Base-by-base conservation (phyloP, 768 basidiomycete species). In the Leucocoprinus birnbaumii region DNA sequence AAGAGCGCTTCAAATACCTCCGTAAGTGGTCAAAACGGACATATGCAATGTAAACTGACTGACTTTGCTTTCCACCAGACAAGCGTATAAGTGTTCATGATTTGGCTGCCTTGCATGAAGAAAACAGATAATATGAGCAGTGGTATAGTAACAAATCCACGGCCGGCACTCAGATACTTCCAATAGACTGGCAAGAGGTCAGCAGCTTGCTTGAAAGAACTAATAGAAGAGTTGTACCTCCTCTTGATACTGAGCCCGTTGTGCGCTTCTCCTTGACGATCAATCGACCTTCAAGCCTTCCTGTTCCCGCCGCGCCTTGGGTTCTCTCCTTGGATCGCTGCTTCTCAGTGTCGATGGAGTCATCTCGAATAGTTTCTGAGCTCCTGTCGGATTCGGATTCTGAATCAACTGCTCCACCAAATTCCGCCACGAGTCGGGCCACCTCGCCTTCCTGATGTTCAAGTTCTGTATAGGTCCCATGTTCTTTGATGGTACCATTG, bases 11-110 rank as follows among this genome's bases (percentile, higher is more conserved):
- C 22, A 47, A 25, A 9, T 43, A 16, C 16, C 7, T 18, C 31
- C 5, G 2, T n/a, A n/a, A n/a, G n/a, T n/a, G n/a, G n/a, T n/a
- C n/a, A n/a, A n/a, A n/a, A n/a, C n/a, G n/a, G n/a, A n/a, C n/a
- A n/a, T n/a, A n/a, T n/a, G n/a, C n/a, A n/a, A n/a, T n/a, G n/a
- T n/a, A n/a, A n/a, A 21, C 24, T 18, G 0, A 69, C 77, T 51
- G 44, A 83, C 82, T 85, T 76, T 41, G 71, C 74, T 63, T 88
- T 79, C 87, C 87, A 87, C 81, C 83, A 89, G 16, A 87, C 82
- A 14, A 90, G 70, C 45, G 83, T 84, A 57, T 88, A 87, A 51
- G 81, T 79, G 59, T 82, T 86, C 60, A 85, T 65, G 49, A 87
- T 77, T 62, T 80, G 78, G 52, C 77, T 79, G 24, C 70, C 78